A percentile compares a stretch with the other conserved stretches of the same genome.
Conservation (phyloP, 352 stramenopile genomes). For the Peronospora tabacina region DNA sequence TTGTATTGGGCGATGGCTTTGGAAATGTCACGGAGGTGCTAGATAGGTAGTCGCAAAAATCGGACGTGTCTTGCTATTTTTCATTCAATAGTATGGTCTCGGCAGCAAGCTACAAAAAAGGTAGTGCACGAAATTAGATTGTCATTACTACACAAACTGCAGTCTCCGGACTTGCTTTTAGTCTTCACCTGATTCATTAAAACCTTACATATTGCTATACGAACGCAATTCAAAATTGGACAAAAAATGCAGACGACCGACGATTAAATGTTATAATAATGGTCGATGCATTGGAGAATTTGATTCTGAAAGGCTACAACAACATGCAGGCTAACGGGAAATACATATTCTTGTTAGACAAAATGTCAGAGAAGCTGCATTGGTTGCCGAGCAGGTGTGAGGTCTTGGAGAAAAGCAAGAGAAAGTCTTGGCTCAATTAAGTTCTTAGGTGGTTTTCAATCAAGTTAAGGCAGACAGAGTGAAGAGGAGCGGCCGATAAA, state of each 20-base stretch:
- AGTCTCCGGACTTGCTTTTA: too few species aligned
- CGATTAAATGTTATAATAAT: slow-evolving; percentile 7
- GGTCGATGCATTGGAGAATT: slow-evolving; percentile 50
- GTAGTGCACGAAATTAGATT: too few species aligned
- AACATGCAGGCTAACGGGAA: slow-evolving; percentile 79
- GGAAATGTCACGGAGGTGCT: too few species aligned
- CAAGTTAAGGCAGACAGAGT: slow-evolving; percentile 21
- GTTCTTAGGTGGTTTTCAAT: slow-evolving; percentile 13
- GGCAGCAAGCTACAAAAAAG: too few species aligned
- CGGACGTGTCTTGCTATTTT: too few species aligned
- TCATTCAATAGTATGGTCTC: too few species aligned
- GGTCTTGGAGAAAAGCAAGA: background rate
- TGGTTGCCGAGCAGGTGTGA: slow-evolving; percentile 46
- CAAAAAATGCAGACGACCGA: slow-evolving; percentile 12
- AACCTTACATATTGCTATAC: slow-evolving; percentile 8
- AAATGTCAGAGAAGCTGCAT: slow-evolving; percentile 62
- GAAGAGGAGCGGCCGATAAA: slow-evolving; percentile 14
- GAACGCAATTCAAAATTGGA: slow-evolving; percentile 10
- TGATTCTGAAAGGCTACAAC: slow-evolving; percentile 76
- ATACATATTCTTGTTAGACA: slow-evolving; percentile 61
- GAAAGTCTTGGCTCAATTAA: background rate
- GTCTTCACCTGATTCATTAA: too few species aligned
- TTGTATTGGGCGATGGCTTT: too few species aligned
- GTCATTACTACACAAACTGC: too few species aligned
- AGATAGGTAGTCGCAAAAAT: too few species aligned